A percentile compares a stretch with the other conserved stretches of the same genome.
These are phyloP conservation scores for Oryza brachyantha DNA, from an alignment of 176 grass and related monocot species.

Conservation along the genomic window DNA sequence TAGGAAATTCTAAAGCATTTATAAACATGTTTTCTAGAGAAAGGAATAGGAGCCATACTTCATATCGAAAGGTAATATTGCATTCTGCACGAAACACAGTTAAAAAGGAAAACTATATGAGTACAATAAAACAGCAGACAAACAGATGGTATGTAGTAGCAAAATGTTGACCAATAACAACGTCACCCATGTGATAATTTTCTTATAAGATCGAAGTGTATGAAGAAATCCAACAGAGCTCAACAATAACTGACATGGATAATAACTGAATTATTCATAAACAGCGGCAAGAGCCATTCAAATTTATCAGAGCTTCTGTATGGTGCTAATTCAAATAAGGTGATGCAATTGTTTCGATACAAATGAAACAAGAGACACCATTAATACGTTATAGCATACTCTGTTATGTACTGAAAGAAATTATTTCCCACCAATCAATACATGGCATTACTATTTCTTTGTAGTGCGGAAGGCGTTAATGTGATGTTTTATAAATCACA, in stretches of 20 bases:
- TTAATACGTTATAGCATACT: not conserved
- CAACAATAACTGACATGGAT: conserved; percentile 16
- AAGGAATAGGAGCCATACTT: too few relatives aligned
- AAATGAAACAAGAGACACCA: not conserved
- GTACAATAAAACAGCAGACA: too few relatives aligned
- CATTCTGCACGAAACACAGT: too few relatives aligned
- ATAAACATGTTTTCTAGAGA: too few relatives aligned
- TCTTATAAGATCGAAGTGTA: not conserved
- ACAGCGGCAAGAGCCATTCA: not conserved
- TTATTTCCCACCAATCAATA: not conserved
- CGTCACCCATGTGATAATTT: conserved; percentile 17
- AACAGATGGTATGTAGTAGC: not conserved
- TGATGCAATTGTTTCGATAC: not conserved
- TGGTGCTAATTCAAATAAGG: conserved; percentile 9
- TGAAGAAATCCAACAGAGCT: conserved; percentile 25
- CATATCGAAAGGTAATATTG: too few relatives aligned
- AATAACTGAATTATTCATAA: not conserved
- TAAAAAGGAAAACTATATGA: too few relatives aligned
- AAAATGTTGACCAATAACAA: conserved; percentile 11
- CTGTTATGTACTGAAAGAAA: not conserved
- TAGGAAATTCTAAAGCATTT: too few relatives aligned
- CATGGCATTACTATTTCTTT: not conserved
- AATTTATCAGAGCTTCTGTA: not conserved
- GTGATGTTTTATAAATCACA: not conserved
- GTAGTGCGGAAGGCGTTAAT: not conserved